phyloP scores from a whole-genome alignment of 768 basidiomycete species.

The Suillus spraguei region DNA sequence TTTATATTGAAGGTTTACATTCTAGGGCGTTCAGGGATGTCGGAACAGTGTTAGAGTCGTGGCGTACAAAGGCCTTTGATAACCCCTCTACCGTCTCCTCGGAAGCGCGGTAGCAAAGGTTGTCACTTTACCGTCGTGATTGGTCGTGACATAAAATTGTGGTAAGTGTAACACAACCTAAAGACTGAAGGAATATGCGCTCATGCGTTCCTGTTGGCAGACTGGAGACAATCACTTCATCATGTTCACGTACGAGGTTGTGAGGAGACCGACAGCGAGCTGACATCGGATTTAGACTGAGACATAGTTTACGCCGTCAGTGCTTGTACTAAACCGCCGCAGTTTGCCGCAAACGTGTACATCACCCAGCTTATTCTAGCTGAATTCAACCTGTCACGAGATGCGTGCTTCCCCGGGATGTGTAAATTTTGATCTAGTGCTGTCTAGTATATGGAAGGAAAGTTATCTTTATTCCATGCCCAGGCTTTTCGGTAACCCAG shows the following conservation, averaged over 20 bases:
- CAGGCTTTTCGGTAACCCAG: neutral
- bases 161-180: neutral
- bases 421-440: neutral
- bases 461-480: neutral
- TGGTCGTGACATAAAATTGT: neutral
- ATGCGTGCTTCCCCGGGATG: neutral
- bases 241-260: neutral
- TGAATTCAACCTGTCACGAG: neutral
- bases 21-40: neutral
- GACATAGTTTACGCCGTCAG: neutral
- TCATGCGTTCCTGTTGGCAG: neutral
- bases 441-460: neutral
- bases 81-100: neutral
- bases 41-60: neutral
- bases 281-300: neutral
- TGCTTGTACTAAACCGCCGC: neutral
- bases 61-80: neutral
- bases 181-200: neutral
- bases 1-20: neutral
- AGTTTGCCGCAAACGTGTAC: neutral
- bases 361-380: neutral
- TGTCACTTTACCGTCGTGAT: neutral
- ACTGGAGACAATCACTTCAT: neutral
- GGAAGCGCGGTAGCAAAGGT: neutral
- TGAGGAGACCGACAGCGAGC: neutral